Evolutionary conservation across 2,329 filamentous ascomycete genomes (phyloP), one percentile per base, ranked within the genome.

Genomic region (Setomelanomma holmii): DNA sequence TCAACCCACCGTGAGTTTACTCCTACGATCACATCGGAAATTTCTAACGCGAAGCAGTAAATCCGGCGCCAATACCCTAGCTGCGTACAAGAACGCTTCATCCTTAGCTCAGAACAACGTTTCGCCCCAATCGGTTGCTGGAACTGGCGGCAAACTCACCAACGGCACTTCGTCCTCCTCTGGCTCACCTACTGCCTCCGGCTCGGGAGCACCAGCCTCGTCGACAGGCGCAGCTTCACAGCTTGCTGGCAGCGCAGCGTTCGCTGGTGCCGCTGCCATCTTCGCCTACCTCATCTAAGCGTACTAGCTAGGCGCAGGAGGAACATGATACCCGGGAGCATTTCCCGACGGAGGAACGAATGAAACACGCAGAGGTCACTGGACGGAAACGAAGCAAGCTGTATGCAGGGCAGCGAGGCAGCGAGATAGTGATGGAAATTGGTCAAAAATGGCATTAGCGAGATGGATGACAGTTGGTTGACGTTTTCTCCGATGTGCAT

Each of bases 1-100:
- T 76, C 64, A 76, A 76, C 63, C 61, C 64, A 47, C 63, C 69
- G 71, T 75, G 66, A 66, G 71, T 66, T 3, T 39, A 17, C 12
- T 14, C 20, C 23, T 16, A 14, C 14, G 11, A 5, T 10, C 38
- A 2, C 21, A n/a, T n/a, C n/a, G n/a, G n/a, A 22, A 12, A 20
- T 35, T 7, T 7, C 56, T 69, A 55, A 69, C 48, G 45, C 4
- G 2, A 10, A 20, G 6, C 44, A 66, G 63, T 56, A 40, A 48
- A 36, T 58, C 55, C 22, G 66, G 63, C 40, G 48, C 53, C 5
- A 66, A 42, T 30, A 72, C 66, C 39, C 39, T 68, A 24, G 58
- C 53, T 8, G 64, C 62, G 7, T 68, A 65, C 60, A 66, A 63
- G 45, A 58, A 62, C 12, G 67, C 66, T 23, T 58, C 69, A 22